Conservation (phyloP, 805 yeast species). For the Candida manassasensis region DNA sequence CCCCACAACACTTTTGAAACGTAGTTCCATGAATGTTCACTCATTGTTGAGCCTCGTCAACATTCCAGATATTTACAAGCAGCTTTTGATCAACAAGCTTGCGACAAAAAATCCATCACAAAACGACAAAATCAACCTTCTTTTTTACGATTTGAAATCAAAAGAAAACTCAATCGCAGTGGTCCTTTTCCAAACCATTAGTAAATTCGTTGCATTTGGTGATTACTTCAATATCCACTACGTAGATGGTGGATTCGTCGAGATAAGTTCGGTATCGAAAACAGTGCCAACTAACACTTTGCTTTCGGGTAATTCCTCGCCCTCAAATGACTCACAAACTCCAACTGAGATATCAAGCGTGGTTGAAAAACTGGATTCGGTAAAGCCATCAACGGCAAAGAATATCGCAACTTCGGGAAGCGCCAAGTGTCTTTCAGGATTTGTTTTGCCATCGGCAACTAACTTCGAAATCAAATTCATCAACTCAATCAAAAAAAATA, state of each 20-base stretch:
- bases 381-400: too few species aligned
- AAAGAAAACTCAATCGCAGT: slow-evolving; percentile 3
- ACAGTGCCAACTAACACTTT: too few species aligned
- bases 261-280: too few species aligned
- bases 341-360: neutral
- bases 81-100: slow-evolving; percentile 13
- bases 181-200: slow-evolving; percentile 6
- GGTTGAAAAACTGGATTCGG: too few species aligned
- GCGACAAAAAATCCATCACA: slow-evolving; percentile 2
- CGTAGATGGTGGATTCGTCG: slow-evolving; percentile 2
- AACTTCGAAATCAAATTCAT: slow-evolving; percentile 32
- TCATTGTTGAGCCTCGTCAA: slow-evolving; percentile 30
- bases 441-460: slow-evolving; percentile 38
- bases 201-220: slow-evolving; percentile 1
- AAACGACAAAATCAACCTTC: slow-evolving; percentile 14
- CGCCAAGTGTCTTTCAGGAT: slow-evolving; percentile 28
- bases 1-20: slow-evolving; percentile 41
- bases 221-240: neutral
- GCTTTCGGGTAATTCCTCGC: neutral
- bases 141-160: slow-evolving; percentile 34
- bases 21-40: slow-evolving; percentile 29
- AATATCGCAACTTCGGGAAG: too few species aligned
- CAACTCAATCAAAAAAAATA: slow-evolving; percentile 31
- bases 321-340: too few species aligned
- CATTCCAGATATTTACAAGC: slow-evolving; percentile 17